Evolutionary conservation across 495 filamentous ascomycete species (phyloP), one percentile per base, ranked within the genome.

Genomic region (Aspergillus sclerotioniger): DNA sequence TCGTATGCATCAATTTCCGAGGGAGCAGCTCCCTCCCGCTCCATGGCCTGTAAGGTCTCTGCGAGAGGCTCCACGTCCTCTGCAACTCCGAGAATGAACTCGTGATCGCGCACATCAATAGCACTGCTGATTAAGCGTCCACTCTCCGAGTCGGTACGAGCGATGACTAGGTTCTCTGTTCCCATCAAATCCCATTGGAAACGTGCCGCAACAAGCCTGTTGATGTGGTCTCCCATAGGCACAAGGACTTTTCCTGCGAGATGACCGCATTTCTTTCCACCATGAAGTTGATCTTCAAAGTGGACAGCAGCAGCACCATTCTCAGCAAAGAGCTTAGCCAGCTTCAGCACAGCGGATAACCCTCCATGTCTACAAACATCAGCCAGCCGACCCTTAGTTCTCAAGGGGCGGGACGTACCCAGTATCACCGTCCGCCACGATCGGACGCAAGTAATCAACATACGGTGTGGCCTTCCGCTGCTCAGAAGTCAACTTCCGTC

Each of bases 131-230:
- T 82, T 12, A 98, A 80, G 65, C 85, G 91, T 39, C 94, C 94
- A 68, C 89, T 93, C 69, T 98, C 94, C 0, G 91, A 92, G 71
- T 98, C 94, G 13, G 94, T 97, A 19, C 94, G 87, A 6, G 94
- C 94, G 64, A 98, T 96, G 21, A 97, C 82, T 17, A 98, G 79
- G 68, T 93, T 97, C 72, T 98, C 94, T 25, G 82, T 84, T 51
- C 93, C 94, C 93, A 98, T 96, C 41, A 96, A 80, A 64, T 98
- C 94, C 94, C 94, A 98, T 66, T 98, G 94, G 77, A 95, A 97
- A 53, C 94, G 85, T 3, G 94, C 86, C 16, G 95, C 92, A 29
- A 91, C 85, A 5, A 98, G 84, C 15, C 94, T 84, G 74, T 97
- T 97, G 76, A 98, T 95, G 73, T 98, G 94, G 64, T 98, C 94